Evolutionary conservation across 805 yeast species (phyloP).

Genomic region (Saccharomyces jurei): DNA sequence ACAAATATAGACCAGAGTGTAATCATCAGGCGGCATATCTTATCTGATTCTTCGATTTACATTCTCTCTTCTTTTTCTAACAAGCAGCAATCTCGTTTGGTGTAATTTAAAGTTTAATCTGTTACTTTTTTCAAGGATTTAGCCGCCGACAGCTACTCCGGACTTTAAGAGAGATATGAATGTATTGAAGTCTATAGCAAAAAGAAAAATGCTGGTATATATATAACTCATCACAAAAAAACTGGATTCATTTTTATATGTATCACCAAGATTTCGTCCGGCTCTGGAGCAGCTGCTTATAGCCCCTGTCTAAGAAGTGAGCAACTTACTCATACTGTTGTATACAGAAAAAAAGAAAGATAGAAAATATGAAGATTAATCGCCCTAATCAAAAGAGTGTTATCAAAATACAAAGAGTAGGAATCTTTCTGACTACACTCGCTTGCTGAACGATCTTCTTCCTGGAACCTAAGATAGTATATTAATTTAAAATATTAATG

Average conservation of each 20-base stretch:
- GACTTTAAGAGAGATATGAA: background rate
- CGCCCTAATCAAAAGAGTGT: no score
- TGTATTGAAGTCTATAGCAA: background rate
- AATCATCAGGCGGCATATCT: no score
- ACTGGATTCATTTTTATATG: background rate
- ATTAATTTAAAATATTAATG: background rate
- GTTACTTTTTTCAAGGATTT: background rate
- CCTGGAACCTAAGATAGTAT: background rate
- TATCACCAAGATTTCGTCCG: no score
- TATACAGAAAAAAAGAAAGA: no score
- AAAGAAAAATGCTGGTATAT: background rate
- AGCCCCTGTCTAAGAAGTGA: no score
- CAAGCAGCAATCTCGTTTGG: background rate
- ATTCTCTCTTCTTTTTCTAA: background rate
- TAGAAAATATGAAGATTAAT: no score
- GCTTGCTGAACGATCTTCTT: background rate
- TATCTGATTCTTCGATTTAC: no score
- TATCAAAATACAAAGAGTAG: no score
- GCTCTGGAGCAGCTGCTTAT: no score
- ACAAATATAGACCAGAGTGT: no score
- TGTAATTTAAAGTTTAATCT: background rate
- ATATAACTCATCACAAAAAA: no score
- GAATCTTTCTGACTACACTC: background rate
- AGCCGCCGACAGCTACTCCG: background rate
- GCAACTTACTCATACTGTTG: no score